phyloP scores from a whole-genome alignment of 495 filamentous ascomycete species.

The Aspergillus affinis region DNA sequence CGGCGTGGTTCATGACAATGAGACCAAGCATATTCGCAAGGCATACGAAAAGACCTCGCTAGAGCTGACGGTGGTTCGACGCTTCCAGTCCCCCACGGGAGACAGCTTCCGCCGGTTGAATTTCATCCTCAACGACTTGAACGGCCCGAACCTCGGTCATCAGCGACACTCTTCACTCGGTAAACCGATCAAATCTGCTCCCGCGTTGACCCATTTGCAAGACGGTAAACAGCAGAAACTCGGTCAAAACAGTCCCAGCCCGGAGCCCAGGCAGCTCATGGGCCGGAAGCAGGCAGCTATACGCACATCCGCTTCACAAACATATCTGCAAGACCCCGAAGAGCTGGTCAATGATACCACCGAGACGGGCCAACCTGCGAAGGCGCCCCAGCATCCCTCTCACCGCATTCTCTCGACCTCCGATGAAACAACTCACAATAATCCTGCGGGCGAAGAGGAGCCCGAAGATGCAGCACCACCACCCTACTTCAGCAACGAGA shows the following conservation, averaged over 20 bases:
- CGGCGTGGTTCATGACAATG: conserved; percentile 34
- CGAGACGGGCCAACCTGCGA: conserved; percentile 20
- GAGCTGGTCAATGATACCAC: conserved; percentile 32
- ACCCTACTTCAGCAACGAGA: conserved; percentile 26
- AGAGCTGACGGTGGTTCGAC: conserved; percentile 44
- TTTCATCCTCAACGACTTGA: conserved; percentile 25
- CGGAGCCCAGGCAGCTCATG: conserved; percentile 27
- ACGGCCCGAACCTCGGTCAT: conserved; percentile 12
- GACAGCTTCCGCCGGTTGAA: conserved; percentile 44
- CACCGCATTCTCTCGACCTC: conserved; percentile 44
- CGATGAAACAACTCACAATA: conserved; percentile 31
- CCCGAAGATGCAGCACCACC: conserved; percentile 20
- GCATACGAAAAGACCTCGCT: conserved; percentile 45
- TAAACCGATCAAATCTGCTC: conserved; percentile 42
- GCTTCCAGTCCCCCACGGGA: conserved; percentile 44
- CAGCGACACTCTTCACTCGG: conserved; percentile 27
- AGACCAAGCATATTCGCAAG: conserved; percentile 44
- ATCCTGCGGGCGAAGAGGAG: conserved; percentile 25
- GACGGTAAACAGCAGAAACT: conserved; percentile 23
- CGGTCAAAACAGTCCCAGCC: conserved; percentile 21
- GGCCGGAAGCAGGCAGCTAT: conserved; percentile 21
- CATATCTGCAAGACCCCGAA: conserved; percentile 32
- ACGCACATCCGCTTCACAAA: conserved; percentile 31
- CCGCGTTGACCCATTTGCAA: conserved; percentile 35
- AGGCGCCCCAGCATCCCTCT: conserved; percentile 36